Evolutionary conservation across 768 basidiomycete genomes (phyloP), one percentile per base, ranked within the genome.

Genomic region (Suillus weaverae): DNA sequence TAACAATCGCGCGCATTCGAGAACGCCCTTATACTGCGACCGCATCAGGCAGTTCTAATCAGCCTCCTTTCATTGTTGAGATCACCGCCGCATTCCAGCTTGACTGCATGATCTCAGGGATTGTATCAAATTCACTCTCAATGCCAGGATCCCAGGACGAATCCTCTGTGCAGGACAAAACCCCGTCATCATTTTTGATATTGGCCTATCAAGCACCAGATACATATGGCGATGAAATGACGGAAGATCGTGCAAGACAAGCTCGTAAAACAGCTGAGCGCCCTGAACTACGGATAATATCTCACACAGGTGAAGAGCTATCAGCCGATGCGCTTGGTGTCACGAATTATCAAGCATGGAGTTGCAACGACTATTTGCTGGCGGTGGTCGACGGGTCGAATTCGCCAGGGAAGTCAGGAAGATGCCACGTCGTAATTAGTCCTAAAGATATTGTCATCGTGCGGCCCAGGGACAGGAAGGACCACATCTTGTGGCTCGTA

Each of bases 231-330:
- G 83, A 90, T 64, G 91, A 94, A 73, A 85, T 88, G 80, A 85
- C 86, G 0, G 84, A 87, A 2, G 89, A 95, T 71, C 87, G 86
- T 22, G 80, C 80, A 1, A 85, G 86, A 69, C 93, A 97, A 74
- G 86, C 89, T 13, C 86, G 95, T 20, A 93, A 93, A 74, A 85
- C 85, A 0, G 92, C 95, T 0, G 91, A 94, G 67, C 89, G 92
- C n/a, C 97, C 97, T 8, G 97, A 99, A 76, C 83, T 99, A 57
- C 88, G 94, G 14, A 92, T 99, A 69, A 90, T 99, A 67, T 91
- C 93, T 2, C 89, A 89, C 32, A 84, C 84, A 1, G 96, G 97
- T 1, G 95, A 98, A 71, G 95, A 97, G 74, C 81, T 94, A 2
- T 85, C 92, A 0, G 85, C 89, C 2, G 97, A 99, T 74, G 92